A percentile compares a stretch with the other conserved stretches of the same genome.
phyloP scores from a whole-genome alignment of 1,284 basidiomycete genomes.

The Bjerkandera adusta region DNA sequence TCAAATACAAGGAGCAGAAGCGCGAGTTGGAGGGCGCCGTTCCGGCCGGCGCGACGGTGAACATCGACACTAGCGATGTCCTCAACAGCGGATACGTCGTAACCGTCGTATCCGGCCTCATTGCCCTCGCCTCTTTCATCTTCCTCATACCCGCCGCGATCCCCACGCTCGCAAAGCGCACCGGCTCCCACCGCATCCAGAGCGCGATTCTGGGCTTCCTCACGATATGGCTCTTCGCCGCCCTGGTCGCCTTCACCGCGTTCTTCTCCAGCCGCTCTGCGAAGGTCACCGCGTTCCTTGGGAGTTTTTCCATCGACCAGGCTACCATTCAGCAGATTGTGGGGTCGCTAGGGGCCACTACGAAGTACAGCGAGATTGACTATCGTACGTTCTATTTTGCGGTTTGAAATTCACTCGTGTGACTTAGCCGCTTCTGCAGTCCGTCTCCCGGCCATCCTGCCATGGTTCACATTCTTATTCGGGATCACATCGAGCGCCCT shows the following conservation, averaged over 20 bases:
- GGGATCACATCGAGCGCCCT: conserved; percentile 24
- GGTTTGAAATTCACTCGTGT: not conserved
- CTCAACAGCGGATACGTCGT: conserved; percentile 44
- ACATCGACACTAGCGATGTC: conserved; percentile 38
- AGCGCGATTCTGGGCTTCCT: conserved; percentile 41
- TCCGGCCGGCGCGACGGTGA: conserved; percentile 29
- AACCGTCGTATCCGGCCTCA: conserved; percentile 40
- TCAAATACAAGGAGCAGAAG: conserved; percentile 37
- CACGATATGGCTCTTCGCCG: conserved; percentile 49
- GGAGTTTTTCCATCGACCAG: conserved; percentile 35
- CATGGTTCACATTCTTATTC: conserved; percentile 34
- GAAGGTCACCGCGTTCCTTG: conserved; percentile 42
- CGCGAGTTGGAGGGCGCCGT: conserved; percentile 23
- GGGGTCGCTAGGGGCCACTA: conserved; percentile 38
- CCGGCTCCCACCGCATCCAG: conserved; percentile 35
- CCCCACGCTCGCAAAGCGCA: conserved; percentile 23
- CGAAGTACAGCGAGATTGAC: conserved; percentile 43
- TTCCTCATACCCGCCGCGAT: conserved; percentile 33
- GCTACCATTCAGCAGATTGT: conserved; percentile 38
- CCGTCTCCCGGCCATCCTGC: conserved; percentile 24
- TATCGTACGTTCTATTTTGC: conserved; percentile 39
- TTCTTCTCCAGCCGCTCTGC: conserved; percentile 50
- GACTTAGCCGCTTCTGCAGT: conserved; percentile 16
- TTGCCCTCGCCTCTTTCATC: conserved; percentile 38
- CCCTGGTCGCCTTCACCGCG: conserved; percentile 49